phyloP scores from a whole-genome alignment of 148 eudicot species.

The Polygonum aviculare region DNA sequence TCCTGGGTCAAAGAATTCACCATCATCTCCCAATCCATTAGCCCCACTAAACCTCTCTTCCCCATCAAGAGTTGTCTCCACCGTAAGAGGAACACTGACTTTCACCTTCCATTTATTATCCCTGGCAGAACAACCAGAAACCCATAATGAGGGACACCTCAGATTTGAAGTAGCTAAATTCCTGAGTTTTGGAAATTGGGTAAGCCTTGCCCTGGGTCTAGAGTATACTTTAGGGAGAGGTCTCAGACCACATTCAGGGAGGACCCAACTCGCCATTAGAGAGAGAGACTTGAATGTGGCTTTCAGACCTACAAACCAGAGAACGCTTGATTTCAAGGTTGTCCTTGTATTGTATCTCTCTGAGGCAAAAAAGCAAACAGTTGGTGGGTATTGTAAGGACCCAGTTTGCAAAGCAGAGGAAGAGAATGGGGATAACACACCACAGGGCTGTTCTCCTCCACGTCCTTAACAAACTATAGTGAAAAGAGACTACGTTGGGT shows the following conservation, averaged over 20 bases:
- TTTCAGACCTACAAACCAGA: not conserved
- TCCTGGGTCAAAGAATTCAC: conserved; percentile 33
- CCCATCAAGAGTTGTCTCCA: conserved; percentile 21
- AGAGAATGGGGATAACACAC: not conserved
- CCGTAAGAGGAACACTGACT: conserved; percentile 35
- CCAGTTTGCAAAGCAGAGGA: not conserved
- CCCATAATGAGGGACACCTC: not conserved
- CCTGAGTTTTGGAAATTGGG: conserved; percentile 16
- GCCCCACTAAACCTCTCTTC: conserved; percentile 13
- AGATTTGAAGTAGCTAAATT: conserved; percentile 8
- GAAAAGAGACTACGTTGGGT: not conserved
- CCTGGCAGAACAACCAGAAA: conserved; percentile 14
- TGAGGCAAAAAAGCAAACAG: conserved; percentile 9
- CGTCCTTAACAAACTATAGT: not conserved
- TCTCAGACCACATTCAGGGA: conserved; percentile 69
- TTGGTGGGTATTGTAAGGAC: not conserved
- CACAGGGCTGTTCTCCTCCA: conserved; percentile 1
- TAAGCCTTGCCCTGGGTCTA: conserved; percentile 32
- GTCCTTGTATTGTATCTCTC: not conserved
- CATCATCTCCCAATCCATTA: conserved; percentile 12
- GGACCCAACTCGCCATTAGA: conserved; percentile 69
- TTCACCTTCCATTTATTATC: conserved; percentile 38
- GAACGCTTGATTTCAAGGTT: not conserved
- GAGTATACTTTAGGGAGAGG: conserved; percentile 47
- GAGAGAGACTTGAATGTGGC: not conserved